Evolutionary conservation across 2,329 filamentous ascomycete genomes (phyloP), one percentile per base, ranked within the genome.

Genomic region (Pyrenophora seminiperda): DNA sequence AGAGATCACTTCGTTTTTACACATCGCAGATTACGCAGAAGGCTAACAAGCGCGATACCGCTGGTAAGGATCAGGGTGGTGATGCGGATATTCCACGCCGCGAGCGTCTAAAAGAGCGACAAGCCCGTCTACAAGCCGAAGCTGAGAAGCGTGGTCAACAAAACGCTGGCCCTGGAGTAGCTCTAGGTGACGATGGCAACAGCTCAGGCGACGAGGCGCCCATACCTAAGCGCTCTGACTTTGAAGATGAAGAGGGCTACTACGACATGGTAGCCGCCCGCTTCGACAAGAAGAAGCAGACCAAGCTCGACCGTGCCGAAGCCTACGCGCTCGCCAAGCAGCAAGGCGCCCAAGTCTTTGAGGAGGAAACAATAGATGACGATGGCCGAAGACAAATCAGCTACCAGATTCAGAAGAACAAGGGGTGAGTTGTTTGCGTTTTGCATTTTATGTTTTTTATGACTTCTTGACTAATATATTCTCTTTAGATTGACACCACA

Each of bases 11-110:
- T 50, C 89, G 91, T 56, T 99, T 99, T 80, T 99, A 99, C 81
- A 97, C 95, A 2, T 96, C 92, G 3, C 94, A 99, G 72, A 94
- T 99, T 59, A 88, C 90, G 20, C 93, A 97, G 72, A 97, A 97
- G 76, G 86, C 90, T 48, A 96, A 91, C 77, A 92, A 90, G 71
- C 90, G 90, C 47, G 84, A 86, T 5, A 84, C 81, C 24, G 88
- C 87, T 31, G 87, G 88, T 33, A 83, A 86, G 54, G 86, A 89
- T 50, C 84, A 86, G 1, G 90, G 90, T 59, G 90, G 90, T 61
- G 90, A 95, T 68, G 81, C 83, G 61, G 90, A 95, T 73, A 82
- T 95, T 43, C 94, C 94, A 2, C 87, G 97, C 72, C 85, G 92
- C 48, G 94, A 99, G 75, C 87, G 94, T 44, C 79, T 96, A 33